Base-by-base conservation (phyloP, 1,284 basidiomycete genomes). In the Melanopsichium pennsylvanicum region DNA sequence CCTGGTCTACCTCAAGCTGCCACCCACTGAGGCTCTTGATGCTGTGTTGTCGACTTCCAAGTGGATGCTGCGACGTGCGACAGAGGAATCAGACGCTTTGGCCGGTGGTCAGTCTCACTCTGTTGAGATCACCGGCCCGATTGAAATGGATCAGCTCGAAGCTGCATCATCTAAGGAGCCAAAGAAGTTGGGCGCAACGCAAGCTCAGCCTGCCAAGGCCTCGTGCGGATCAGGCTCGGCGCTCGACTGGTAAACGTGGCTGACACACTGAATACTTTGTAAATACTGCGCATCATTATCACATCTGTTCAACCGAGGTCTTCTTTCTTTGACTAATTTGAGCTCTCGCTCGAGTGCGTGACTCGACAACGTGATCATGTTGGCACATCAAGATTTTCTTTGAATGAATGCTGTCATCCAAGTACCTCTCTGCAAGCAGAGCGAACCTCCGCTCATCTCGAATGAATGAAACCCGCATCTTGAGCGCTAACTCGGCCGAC, bases 21-120 rank as follows among this genome's bases (percentile, higher is more conserved):
- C 90, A 1, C 88, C 89, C 0, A 74, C 83, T 0, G 83, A 85
- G 2, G 86, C 86, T 16, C 84, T 90, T 2, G 88, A 90, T 69
- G 84, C 84, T 0, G 84, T 88, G 21, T 85, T 90, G 18, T 88
- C 88, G 3, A 89, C 87, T 5, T 84, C 84, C 18, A 88, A 87
- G 79, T 89, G 87, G 87, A 86, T 88, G 81, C 54, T 77, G 23
- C 54, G 75, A 26, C 64, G 70, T 29, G 75, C 75, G 9, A 63
- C 67, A 11, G 75, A 77, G 34, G 75, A 77, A 50, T 69, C 66
- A 6, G 66, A 77, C 36, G 51, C 58, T 29, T 50, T 77, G 3
- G 61, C 67, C 2, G 67, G 67, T 13, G 67, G 67, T 11, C 48
- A 61, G 41, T 47, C 47, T 3, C 61, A 70, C 44, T 52, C 48